Base-by-base conservation (phyloP, 1,284 basidiomycete species). In the Ceratobasidium sp. region DNA sequence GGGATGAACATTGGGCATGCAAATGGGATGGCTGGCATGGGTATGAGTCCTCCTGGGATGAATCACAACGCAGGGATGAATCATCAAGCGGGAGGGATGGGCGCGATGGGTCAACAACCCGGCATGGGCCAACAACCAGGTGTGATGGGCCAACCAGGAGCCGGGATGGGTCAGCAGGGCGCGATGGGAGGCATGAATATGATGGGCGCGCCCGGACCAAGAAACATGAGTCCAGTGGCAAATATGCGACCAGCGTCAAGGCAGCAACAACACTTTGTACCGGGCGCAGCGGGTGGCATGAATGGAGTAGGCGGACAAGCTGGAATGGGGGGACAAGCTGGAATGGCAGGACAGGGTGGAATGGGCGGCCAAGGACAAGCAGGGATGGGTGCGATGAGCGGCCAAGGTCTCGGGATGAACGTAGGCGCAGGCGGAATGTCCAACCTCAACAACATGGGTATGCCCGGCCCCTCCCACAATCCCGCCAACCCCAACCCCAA, bases 171-270 rank as follows among this genome's bases (percentile, higher is more conserved):
- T 5, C 41, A n/a, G 11, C 59, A 62, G 18, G 13, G 16, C 21
- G 59, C n/a, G n/a, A 44, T 44, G 32, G 38, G 57, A 30, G 43
- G 38, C 35, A 61, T 28, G 23, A 61, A 61, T 41, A 61, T 61
- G 58, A 50, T 52, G 62, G 55, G 55, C 55, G 35, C 21, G 32
- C 55, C 54, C 54, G 54, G 54, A 9, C 30, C 47, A 18, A 49
- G 66, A 3, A 70, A 70, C 28, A 70, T 70, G 66, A 70, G 66
- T 35, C 66, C 66, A 9, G 66, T 70, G 11, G 54, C 52, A 14
- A 70, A 58, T n/a, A 70, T 70, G 66, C 35, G 66, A 11, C 66
- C 66, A 2, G 52, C 54, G 14, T 70, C 66, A 8, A 52, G 57
- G 44, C 52, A 70, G 38, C 58, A 38, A 14, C 58, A 35, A 16